Percentiles rank a stretch among this genome's conserved stretches.
Evolutionary conservation across 176 grass and related monocot genomes (phyloP).

Genomic region (Oropetium thomaeum): DNA sequence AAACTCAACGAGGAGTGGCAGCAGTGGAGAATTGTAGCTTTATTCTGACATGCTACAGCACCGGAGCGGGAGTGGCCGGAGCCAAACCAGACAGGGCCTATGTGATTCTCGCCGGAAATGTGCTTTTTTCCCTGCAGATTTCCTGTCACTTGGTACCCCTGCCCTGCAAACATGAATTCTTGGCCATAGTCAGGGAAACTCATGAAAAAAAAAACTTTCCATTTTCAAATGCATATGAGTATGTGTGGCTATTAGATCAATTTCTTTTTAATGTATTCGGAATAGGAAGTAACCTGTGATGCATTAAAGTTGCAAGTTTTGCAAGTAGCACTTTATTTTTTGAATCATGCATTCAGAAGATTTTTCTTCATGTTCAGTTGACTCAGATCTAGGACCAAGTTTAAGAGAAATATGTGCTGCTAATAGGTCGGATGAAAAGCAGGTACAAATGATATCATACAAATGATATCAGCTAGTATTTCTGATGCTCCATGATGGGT

Average conservation of each 20-base stretch:
- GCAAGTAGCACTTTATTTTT: conserved; percentile 19
- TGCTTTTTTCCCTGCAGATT: not conserved
- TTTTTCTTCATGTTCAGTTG: conserved; percentile 38
- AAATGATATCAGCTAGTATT: conserved; percentile 19
- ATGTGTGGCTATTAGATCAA: no score
- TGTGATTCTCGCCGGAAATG: not conserved
- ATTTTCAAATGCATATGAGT: not conserved
- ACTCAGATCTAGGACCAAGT: conserved; percentile 68
- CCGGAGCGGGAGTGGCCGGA: no score
- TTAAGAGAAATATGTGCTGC: conserved; percentile 86
- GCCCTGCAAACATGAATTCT: not conserved
- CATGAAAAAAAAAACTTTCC: not conserved
- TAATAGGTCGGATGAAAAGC: conserved; percentile 94
- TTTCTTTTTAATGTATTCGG: conserved; percentile 22
- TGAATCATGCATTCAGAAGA: conserved; percentile 19
- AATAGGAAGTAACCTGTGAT: not conserved
- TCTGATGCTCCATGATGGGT: conserved; percentile 12
- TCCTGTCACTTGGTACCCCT: not conserved
- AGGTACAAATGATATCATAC: conserved; percentile 54
- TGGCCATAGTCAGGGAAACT: not conserved
- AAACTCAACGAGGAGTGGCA: no score
- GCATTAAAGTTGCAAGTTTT: not conserved
- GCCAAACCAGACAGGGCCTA: no score
- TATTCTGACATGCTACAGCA: no score
- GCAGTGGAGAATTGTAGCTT: no score